phyloP scores from a whole-genome alignment of 2,329 filamentous ascomycete species.

The Clarireedia sp. region DNA sequence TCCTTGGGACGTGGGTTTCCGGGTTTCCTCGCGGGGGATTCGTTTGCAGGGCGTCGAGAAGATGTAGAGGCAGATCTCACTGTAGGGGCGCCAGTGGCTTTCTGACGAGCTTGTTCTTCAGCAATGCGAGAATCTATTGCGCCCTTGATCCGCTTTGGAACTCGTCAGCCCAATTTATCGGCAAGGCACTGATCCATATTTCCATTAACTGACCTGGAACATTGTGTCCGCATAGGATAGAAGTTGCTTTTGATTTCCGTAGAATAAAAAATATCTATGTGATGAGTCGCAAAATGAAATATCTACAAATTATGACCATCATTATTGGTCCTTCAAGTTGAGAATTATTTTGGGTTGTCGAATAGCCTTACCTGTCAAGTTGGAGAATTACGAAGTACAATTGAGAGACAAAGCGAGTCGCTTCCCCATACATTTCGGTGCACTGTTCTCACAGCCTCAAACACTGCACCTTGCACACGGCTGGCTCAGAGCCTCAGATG shows the following conservation, averaged over 20 bases:
- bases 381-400: not conserved
- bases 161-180: constrained; percentile 1
- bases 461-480: not conserved
- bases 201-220: constrained; percentile 26
- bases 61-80: constrained; percentile 37
- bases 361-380: not conserved
- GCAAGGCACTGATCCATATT: constrained; percentile 4
- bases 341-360: not conserved
- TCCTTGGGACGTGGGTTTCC: constrained; percentile 24
- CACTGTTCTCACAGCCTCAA: not conserved
- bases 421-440: not conserved
- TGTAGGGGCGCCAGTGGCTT: constrained; percentile 33
- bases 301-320: not conserved
- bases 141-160: constrained; percentile 64
- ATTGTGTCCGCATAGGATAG: constrained; percentile 23
- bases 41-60: constrained; percentile 19
- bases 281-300: not conserved
- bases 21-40: constrained; percentile 23
- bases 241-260: constrained; percentile 4
- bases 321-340: not conserved
- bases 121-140: constrained; percentile 82
- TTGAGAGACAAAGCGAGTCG: not conserved
- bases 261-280: constrained; percentile 10
- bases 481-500: no score
- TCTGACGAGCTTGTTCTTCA: constrained; percentile 74